Base-by-base conservation (phyloP, 1,284 basidiomycete species). In the Chalciporus sp. region DNA sequence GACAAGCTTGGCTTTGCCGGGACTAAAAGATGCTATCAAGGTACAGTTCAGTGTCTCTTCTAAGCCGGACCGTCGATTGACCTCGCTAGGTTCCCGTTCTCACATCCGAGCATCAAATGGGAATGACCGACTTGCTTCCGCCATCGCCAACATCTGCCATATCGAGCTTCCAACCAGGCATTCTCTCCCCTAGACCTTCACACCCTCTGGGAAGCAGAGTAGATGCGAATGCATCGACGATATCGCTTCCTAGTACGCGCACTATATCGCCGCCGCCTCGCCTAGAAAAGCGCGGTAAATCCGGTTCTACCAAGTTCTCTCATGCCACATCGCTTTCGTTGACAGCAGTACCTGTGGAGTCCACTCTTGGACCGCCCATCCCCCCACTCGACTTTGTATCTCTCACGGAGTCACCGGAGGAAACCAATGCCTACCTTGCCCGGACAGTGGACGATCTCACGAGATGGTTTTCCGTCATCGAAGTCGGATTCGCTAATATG, bases 391-490 rank as follows among this genome's bases (percentile, higher is more conserved):
- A 95, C 66, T 86, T 92, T 56, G 70, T 71, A 7, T 69, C 76
- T n/a, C 71, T 94, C 39, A 78, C 85, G 51, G 74, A 76, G 16
- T 78, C 78, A 11, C 77, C 76, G 35, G 87, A 89, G 29, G 79
- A 79, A 33, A 86, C 90, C 0, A 88, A 92, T 60, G 72, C 76
- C 1, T 86, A 90, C 64, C 78, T 98, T 39, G 86, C 86, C 35
- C 75, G 77, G 45, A 91, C 88, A 1, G 85, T 97, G 8, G 88
- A 90, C 54, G 88, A 92, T 61, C 80, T 98, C 42, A 80, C 84
- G 3, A 78, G 82, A 59, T 97, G 93, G 93, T 73, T 98, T 51
- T 81, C 84, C 4, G 79, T 87, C 1, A 82, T 97, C 1, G 90
- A 93, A 68, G 71, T 70, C 9, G 92, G 90, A 1, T 72, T 95